Conservation (phyloP, 306 rosid genomes). For the Inga laurina region DNA sequence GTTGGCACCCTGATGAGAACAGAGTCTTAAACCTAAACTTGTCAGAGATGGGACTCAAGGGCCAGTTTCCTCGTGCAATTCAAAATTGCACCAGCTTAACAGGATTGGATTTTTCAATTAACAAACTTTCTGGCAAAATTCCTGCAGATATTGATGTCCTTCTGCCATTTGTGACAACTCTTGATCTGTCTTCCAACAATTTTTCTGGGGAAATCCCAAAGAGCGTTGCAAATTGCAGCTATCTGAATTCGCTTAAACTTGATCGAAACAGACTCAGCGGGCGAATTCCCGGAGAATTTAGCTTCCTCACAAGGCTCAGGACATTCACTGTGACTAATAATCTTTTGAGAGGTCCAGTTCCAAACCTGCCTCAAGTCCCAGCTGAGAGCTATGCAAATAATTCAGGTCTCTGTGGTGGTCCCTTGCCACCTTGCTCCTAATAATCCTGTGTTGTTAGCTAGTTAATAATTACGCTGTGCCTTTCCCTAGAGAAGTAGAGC, state of each 20-base stretch:
- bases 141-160: background rate
- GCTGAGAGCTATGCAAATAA: slow-evolving; percentile 3
- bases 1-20: slow-evolving; percentile 94
- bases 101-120: background rate
- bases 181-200: background rate
- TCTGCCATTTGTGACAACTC: background rate
- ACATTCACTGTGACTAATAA: background rate
- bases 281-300: background rate
- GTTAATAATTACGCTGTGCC: too few relatives aligned
- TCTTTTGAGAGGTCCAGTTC: background rate
- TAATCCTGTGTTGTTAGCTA: too few relatives aligned
- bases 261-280: background rate
- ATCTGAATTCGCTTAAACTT: background rate
- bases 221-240: background rate
- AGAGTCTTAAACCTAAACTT: slow-evolving; percentile 65
- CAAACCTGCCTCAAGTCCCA: background rate
- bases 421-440: background rate
- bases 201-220: background rate
- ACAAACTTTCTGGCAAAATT: background rate
- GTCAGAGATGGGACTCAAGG: slow-evolving; percentile 75
- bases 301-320: background rate
- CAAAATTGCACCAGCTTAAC: slow-evolving; percentile 1
- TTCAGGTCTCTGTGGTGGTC: background rate
- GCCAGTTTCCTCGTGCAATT: slow-evolving; percentile 58
- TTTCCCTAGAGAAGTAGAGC: too few relatives aligned